Evolutionary conservation across 208 protist genomes (phyloP).

Genomic region (Trypanosoma rangeli): DNA sequence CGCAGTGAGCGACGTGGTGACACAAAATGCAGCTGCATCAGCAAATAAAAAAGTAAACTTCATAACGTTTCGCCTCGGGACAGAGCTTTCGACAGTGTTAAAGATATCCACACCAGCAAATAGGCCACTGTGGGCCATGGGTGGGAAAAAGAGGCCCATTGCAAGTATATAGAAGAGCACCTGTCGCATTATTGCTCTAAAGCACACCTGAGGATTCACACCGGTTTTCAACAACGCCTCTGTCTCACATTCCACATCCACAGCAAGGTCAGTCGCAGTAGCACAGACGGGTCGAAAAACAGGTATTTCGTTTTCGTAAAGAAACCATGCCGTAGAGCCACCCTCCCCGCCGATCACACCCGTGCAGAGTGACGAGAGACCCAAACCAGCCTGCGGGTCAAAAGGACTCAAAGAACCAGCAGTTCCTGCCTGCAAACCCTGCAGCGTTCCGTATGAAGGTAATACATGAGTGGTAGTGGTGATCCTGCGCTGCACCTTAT

Average conservation of each 20-base stretch:
- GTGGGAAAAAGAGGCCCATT: not conserved
- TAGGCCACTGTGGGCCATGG: not conserved
- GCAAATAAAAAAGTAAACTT: slow-evolving; percentile 1
- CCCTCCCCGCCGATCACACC: not conserved
- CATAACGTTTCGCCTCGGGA: not conserved
- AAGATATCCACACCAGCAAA: not conserved
- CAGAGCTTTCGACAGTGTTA: not conserved
- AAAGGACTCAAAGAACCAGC: too few relatives aligned
- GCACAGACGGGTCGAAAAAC: not conserved
- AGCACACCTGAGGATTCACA: not conserved
- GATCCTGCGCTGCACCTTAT: too few relatives aligned
- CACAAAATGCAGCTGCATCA: not conserved
- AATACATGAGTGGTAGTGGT: too few relatives aligned
- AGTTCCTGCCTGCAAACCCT: too few relatives aligned
- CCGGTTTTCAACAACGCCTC: not conserved
- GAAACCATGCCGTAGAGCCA: not conserved
- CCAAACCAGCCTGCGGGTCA: too few relatives aligned
- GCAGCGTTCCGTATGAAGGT: too few relatives aligned
- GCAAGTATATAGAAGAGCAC: not conserved
- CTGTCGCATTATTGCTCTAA: not conserved
- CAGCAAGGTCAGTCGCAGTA: not conserved
- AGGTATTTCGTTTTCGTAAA: not conserved
- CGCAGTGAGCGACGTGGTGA: not conserved
- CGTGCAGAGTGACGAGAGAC: too few relatives aligned
- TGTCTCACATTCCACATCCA: not conserved